Evolutionary conservation across 176 grass and related monocot genomes (phyloP).

Genomic region (Rhynchospora pubera): DNA sequence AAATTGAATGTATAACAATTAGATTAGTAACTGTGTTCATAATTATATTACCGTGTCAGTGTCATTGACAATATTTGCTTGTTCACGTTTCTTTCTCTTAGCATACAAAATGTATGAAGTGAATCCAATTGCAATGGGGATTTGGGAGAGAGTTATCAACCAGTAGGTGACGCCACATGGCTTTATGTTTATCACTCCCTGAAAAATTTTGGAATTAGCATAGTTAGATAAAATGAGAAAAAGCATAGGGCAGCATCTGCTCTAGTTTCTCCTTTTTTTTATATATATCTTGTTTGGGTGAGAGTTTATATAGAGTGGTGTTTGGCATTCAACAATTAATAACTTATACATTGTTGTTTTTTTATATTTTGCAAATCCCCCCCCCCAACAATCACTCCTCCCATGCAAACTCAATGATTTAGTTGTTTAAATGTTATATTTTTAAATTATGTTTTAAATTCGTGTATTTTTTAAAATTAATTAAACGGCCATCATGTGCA

Average conservation of each 20-base stretch:
- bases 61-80: background rate
- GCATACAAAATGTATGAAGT: slow-evolving; percentile 47
- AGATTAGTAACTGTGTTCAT: background rate
- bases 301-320: background rate
- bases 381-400: too few relatives aligned
- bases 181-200: slow-evolving; percentile 52
- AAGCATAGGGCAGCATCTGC: background rate
- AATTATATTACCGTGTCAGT: slow-evolving; percentile 28
- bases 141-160: slow-evolving; percentile 51
- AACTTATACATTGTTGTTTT: background rate
- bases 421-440: too few relatives aligned
- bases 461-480: background rate
- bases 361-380: too few relatives aligned
- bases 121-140: slow-evolving; percentile 65
- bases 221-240: background rate
- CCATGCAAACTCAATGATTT: too few relatives aligned
- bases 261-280: background rate
- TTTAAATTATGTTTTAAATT: background rate
- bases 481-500: background rate
- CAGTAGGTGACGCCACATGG: slow-evolving; percentile 67
- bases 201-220: background rate
- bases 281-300: too few relatives aligned
- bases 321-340: background rate
- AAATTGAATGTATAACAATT: background rate
- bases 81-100: slow-evolving; percentile 30